Base-by-base conservation (phyloP, 2,329 filamentous ascomycete species). In the Fusarium ambrosium region DNA sequence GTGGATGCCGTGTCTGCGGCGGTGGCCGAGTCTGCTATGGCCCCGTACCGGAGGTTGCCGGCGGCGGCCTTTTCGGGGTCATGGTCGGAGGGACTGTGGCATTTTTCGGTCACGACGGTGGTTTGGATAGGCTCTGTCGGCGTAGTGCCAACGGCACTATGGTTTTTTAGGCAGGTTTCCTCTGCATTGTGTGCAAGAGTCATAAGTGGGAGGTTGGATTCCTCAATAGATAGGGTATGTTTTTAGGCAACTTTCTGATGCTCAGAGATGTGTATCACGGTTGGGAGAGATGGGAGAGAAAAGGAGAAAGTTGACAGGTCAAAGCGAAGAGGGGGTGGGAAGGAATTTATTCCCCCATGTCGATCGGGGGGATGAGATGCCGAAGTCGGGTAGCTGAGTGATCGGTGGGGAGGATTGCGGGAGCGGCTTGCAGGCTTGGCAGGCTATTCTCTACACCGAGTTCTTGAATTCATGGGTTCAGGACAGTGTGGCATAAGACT, bases 101-200 rank as follows among this genome's bases (percentile, higher is more conserved):
- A 43, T 45, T 7, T 29, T 36, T 37, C n/a, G 43, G 37, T 48
- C 36, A 45, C 37, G 20, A 45, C 37, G 20, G 41, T 5, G n/a
- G 41, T 39, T 43, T 63, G 66, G 41, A 71, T 68, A 65, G 58
- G 39, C 65, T 72, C 58, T 61, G 36, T 68, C 66, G 61, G 70
- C 53, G 62, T 20, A 24, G 51, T 10, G 48, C 58, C 48, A 39
- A 43, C 70, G 55, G 60, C 48, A 53, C 37, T 13, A 62, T 77
- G 77, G 77, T 78, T 78, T 76, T 78, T 79, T 76, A 78, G 64
- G 77, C 77, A 79, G 77, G 66, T 79, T 75, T 79, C 77, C 77
- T 79, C 77, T 79, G 77, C 77, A 77, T 84, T 75, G 70, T 71
- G 27, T 51, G 58, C 22, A 60, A 62, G 70, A 64, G 62, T 72